Conservation (phyloP, 139 green algal genomes). For the Desmodesmus armatus region DNA sequence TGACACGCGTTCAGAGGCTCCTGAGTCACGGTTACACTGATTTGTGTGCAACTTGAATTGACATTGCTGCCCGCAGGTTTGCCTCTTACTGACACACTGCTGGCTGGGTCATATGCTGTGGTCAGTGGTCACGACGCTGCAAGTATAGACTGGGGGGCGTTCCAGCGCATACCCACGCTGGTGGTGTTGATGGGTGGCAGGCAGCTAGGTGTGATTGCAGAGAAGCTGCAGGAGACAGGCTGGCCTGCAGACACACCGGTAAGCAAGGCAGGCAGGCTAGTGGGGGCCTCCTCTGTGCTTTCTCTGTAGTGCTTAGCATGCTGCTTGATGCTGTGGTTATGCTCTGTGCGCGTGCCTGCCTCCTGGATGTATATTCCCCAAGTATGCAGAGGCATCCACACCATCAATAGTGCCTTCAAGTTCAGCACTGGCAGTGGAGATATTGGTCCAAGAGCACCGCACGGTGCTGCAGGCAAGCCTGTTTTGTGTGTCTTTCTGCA, state of each 20-base stretch:
- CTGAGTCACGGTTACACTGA: too few species aligned
- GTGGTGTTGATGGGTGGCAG: conserved; percentile 81
- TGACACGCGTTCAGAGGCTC: background rate
- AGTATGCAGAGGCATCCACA: background rate
- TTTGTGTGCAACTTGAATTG: background rate
- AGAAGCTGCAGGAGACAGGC: conserved; percentile 46
- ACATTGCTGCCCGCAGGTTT: conserved; percentile 63
- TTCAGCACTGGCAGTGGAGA: background rate
- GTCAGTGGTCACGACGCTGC: conserved; percentile 66
- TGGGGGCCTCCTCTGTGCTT: background rate
- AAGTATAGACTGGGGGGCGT: conserved; percentile 61
- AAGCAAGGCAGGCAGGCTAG: too few species aligned
- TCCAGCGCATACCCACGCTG: conserved; percentile 66
- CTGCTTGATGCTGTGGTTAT: background rate
- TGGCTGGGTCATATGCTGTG: conserved; percentile 69
- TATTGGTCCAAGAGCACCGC: background rate
- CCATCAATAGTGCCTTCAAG: background rate
- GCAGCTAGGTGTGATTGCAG: conserved; percentile 52
- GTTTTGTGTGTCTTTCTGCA: background rate
- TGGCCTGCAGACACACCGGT: conserved; percentile 53
- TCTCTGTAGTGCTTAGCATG: background rate
- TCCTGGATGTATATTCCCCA: background rate
- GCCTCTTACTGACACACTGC: conserved; percentile 70
- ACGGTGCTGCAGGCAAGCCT: background rate
- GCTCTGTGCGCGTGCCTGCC: background rate